Percentiles rank a stretch among this genome's conserved stretches.
Conservation (phyloP, 805 yeast genomes). For the Kodamaea kakaduensis region DNA sequence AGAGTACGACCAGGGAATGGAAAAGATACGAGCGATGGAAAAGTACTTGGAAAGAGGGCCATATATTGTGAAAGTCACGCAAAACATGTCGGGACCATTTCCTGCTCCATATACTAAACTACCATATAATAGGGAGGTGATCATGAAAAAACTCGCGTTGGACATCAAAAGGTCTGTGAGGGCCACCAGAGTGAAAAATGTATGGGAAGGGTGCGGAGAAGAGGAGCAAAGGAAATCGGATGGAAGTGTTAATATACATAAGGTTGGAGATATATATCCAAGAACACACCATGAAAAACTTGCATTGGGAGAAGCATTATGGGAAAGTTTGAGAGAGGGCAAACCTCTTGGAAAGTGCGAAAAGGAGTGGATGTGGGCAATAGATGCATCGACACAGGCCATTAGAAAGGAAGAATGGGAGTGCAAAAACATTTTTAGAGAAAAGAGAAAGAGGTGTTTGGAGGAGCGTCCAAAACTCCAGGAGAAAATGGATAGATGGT, state of each 20-base stretch:
- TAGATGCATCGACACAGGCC: constrained; percentile 10
- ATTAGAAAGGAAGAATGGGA: constrained; percentile 6
- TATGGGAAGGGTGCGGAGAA: constrained; percentile 24
- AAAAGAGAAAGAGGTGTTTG: neutral
- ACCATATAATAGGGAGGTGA: constrained; percentile 18
- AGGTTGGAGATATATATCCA: constrained; percentile 30
- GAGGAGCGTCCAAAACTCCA: constrained; percentile 11
- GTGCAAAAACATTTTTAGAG: neutral
- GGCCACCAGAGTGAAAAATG: constrained; percentile 18
- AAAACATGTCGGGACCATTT: constrained; percentile 31
- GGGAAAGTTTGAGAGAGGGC: constrained; percentile 28
- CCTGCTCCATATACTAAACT: constrained; percentile 25
- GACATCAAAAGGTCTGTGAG: constrained; percentile 30
- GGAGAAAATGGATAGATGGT: constrained; percentile 12
- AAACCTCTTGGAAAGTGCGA: neutral
- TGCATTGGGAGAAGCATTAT: constrained; percentile 29
- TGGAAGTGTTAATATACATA: constrained; percentile 29
- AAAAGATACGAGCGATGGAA: constrained; percentile 19
- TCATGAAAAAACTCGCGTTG: constrained; percentile 26
- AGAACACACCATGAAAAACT: constrained; percentile 22
- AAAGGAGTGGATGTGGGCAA: constrained; percentile 11
- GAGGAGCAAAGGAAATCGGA: constrained; percentile 16
- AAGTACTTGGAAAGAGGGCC: constrained; percentile 33
- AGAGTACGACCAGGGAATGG: constrained; percentile 30
- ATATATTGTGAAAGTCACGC: constrained; percentile 24